Evolutionary conservation across 345 rosid genomes (phyloP).

Genomic region (Ceriops zippeliana): DNA sequence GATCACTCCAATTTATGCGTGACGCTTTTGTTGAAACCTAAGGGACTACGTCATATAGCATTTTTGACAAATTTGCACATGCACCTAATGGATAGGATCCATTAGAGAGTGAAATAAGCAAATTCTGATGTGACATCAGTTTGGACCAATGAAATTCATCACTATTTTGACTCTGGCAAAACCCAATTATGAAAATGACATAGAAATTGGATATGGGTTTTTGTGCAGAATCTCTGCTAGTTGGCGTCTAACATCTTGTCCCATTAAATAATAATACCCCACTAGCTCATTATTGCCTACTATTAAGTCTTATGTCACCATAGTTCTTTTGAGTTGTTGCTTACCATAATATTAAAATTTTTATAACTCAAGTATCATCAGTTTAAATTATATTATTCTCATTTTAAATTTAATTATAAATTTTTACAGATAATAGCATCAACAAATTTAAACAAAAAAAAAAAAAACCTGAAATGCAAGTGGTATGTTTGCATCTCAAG

Average conservation of each 20-base stretch:
- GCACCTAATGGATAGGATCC: background rate
- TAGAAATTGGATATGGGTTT: too few relatives aligned
- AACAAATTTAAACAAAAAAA: background rate
- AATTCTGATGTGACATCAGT: background rate
- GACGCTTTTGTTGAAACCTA: constrained; percentile 6
- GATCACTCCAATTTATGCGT: background rate
- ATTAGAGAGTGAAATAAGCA: background rate
- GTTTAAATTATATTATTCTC: too few relatives aligned
- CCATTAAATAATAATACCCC: too few relatives aligned
- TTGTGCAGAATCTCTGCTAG: too few relatives aligned
- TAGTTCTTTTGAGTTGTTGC: too few relatives aligned
- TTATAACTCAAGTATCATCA: too few relatives aligned
- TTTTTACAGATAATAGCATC: too few relatives aligned
- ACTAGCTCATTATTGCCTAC: too few relatives aligned
- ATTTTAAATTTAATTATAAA: too few relatives aligned
- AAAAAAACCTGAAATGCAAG: background rate
- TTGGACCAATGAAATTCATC: background rate
- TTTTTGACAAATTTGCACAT: background rate
- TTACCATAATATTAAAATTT: too few relatives aligned
- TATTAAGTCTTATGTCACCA: too few relatives aligned
- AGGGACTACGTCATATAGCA: constrained; percentile 1
- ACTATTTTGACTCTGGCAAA: background rate
- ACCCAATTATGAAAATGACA: background rate
- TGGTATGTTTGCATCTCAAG: background rate
- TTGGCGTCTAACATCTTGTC: too few relatives aligned